Conservation (phyloP, 78 protist species). For the Bigelowiella natans region DNA sequence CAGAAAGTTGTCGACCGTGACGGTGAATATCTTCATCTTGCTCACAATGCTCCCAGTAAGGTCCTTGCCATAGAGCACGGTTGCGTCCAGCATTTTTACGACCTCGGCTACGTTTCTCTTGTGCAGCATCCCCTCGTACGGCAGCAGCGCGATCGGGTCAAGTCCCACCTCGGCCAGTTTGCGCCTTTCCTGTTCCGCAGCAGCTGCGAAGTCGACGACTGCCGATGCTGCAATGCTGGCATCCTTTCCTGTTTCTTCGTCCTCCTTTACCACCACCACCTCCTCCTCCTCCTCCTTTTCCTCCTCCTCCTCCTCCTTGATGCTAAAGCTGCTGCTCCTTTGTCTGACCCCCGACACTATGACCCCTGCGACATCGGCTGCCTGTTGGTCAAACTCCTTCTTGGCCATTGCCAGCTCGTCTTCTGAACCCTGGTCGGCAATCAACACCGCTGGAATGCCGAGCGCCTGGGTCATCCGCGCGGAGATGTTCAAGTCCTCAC, state of each 20-base stretch:
- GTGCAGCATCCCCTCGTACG: background rate
- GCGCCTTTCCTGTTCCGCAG: too few species aligned
- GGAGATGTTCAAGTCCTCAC: background rate
- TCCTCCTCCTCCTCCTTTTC: background rate
- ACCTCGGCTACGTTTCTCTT: background rate
- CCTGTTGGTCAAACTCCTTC: too few species aligned
- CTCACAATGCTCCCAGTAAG: background rate
- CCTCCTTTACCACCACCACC: background rate
- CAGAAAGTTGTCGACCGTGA: background rate
- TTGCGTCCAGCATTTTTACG: background rate
- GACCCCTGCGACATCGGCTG: too few species aligned
- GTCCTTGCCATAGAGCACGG: constrained; percentile 6
- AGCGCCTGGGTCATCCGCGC: background rate
- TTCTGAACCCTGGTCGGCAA: background rate
- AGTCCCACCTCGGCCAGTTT: background rate
- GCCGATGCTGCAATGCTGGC: too few species aligned
- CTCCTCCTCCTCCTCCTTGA: background rate
- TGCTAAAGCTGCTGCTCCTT: too few species aligned
- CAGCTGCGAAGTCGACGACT: too few species aligned
- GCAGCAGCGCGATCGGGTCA: background rate
- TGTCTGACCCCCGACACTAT: too few species aligned
- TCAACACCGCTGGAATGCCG: background rate
- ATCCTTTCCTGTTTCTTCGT: background rate
- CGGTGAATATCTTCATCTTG: background rate
- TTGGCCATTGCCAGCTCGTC: too few species aligned